These are phyloP conservation scores for Cladosporium sp. DNA, from an alignment of 2,329 filamentous ascomycete genomes.

Conservation along the genomic window DNA sequence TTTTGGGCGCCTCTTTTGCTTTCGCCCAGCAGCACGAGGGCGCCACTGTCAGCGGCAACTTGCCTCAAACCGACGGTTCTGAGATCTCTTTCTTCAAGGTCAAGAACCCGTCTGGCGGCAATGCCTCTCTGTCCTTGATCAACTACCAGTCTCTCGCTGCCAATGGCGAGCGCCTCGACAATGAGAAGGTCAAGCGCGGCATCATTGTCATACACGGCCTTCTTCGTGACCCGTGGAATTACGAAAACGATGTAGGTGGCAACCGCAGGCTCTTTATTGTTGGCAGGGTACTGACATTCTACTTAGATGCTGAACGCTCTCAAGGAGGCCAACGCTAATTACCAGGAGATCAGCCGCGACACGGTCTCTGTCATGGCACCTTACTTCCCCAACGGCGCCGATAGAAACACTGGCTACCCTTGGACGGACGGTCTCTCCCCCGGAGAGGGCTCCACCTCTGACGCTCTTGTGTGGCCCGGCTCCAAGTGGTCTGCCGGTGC, in stretches of 20 bases:
- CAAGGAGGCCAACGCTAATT: too few species aligned
- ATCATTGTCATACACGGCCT: constrained; percentile 29
- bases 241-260: constrained; percentile 15
- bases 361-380: constrained; percentile 29
- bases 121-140: constrained; percentile 24
- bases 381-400: constrained; percentile 31
- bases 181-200: constrained; percentile 24
- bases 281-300: neutral
- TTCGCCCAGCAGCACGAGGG: constrained; percentile 23
- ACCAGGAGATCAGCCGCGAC: constrained; percentile 21
- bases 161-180: constrained; percentile 19
- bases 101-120: constrained; percentile 18
- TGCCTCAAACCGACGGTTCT: constrained; percentile 17
- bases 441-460: constrained; percentile 24
- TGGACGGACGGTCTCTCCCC: constrained; percentile 24
- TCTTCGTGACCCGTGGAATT: constrained; percentile 24
- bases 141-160: constrained; percentile 27
- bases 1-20: too few species aligned
- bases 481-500: constrained; percentile 30
- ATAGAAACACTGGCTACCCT: constrained; percentile 30
- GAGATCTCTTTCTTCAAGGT: constrained; percentile 31
- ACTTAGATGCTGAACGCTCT: too few species aligned
- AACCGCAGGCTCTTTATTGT: neutral
- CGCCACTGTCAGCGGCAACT: constrained; percentile 18
- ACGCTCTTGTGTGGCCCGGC: constrained; percentile 30